Evolutionary conservation across 768 basidiomycete genomes (phyloP).

Genomic region (Russula ochroleuca): DNA sequence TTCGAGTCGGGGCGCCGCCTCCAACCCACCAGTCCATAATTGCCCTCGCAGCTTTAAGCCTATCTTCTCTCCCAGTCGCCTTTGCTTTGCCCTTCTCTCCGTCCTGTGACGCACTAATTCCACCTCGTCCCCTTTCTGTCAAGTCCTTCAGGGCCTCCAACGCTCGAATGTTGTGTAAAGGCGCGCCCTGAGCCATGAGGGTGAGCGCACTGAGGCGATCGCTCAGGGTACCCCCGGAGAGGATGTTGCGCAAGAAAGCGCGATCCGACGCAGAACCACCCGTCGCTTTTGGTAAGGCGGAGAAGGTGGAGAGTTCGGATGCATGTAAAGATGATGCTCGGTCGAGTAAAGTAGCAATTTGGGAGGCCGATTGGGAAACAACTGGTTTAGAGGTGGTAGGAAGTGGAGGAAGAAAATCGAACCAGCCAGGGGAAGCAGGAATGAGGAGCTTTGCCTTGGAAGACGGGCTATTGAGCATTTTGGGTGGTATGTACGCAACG

Average conservation of each 20-base stretch:
- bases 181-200: conserved; percentile 47
- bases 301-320: conserved; percentile 45
- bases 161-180: conserved; percentile 79
- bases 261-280: conserved; percentile 13
- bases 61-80: conserved; percentile 72
- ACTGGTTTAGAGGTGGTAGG: conserved; percentile 31
- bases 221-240: conserved; percentile 38
- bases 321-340: conserved; percentile 49
- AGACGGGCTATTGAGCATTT: conserved; percentile 2
- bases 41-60: conserved; percentile 83
- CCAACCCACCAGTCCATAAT: conserved; percentile 98
- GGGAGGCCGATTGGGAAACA: conserved; percentile 40
- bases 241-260: conserved; percentile 15
- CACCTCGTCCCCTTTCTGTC: conserved; percentile 73
- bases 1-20: conserved; percentile 82
- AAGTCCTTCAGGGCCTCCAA: conserved; percentile 70
- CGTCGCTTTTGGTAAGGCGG: conserved; percentile 46
- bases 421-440: conserved; percentile 50
- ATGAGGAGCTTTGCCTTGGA: conserved; percentile 31
- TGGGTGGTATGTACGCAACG: background rate
- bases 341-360: conserved; percentile 43
- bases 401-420: conserved; percentile 44
- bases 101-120: conserved; percentile 41
- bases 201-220: conserved; percentile 39
- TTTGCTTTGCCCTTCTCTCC: conserved; percentile 18